These are phyloP conservation scores for Laburnicola sp. DNA, from an alignment of 2,329 filamentous ascomycete species.

Conservation along the genomic window DNA sequence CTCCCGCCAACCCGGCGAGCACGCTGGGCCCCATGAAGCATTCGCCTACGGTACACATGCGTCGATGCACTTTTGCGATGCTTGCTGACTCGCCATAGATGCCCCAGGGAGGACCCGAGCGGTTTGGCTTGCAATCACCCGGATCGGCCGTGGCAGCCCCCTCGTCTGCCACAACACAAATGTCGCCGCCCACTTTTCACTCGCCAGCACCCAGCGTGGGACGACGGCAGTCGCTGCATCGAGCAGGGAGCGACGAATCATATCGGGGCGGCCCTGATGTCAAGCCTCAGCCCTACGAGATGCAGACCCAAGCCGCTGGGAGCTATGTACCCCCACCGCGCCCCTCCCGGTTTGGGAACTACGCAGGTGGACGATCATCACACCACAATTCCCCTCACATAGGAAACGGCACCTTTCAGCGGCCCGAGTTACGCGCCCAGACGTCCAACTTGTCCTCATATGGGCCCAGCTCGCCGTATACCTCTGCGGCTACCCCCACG, in stretches of 20 bases:
- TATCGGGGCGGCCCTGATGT: slow-evolving; percentile 34
- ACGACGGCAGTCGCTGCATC: slow-evolving; percentile 37
- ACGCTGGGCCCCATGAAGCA: slow-evolving; percentile 27
- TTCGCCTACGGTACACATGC: slow-evolving; percentile 28
- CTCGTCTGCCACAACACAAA: slow-evolving; percentile 28
- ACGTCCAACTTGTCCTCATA: slow-evolving; percentile 42
- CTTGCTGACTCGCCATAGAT: slow-evolving; percentile 19
- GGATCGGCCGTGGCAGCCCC: slow-evolving; percentile 28
- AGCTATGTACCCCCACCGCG: slow-evolving; percentile 44
- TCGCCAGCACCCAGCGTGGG: slow-evolving; percentile 38
- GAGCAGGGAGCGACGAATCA: slow-evolving; percentile 42
- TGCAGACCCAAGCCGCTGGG: slow-evolving; percentile 37
- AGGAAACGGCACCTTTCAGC: slow-evolving; percentile 37
- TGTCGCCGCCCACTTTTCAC: slow-evolving; percentile 41
- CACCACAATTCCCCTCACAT: slow-evolving; percentile 45
- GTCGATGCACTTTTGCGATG: neutral
- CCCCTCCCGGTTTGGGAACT: slow-evolving; percentile 37
- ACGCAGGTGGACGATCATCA: slow-evolving; percentile 34
- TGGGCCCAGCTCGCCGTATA: slow-evolving; percentile 42
- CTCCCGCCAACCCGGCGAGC: slow-evolving; percentile 10
- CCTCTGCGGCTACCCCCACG: slow-evolving; percentile 48
- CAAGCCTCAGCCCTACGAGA: slow-evolving; percentile 41
- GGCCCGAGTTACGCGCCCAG: slow-evolving; percentile 42
- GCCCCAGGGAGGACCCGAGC: slow-evolving; percentile 17
- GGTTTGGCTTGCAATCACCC: slow-evolving; percentile 39